phyloP scores from a whole-genome alignment of 805 yeast genomes.

The Candida khao-thaluensis region DNA sequence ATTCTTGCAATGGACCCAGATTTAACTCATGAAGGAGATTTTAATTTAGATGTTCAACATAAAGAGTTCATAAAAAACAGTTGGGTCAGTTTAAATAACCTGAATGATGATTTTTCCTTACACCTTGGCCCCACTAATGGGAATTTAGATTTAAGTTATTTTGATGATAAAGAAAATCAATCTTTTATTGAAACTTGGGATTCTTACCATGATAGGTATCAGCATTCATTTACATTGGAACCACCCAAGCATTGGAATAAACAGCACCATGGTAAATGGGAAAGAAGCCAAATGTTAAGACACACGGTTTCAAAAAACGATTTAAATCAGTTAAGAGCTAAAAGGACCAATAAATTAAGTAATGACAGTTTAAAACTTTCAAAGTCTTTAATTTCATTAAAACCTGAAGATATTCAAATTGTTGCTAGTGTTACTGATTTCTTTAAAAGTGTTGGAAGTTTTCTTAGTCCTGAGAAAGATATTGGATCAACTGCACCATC shows the following conservation, averaged over 20 bases:
- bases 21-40: background rate
- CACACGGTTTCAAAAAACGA: conserved; percentile 16
- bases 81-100: background rate
- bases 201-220: conserved; percentile 6
- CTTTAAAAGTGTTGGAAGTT: conserved; percentile 10
- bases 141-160: conserved; percentile 1
- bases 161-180: conserved; percentile 3
- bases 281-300: conserved; percentile 20
- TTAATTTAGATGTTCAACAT: background rate
- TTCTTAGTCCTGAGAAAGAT: conserved; percentile 3
- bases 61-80: background rate
- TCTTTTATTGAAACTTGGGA: background rate
- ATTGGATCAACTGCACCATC: background rate
- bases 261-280: conserved; percentile 18
- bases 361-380: background rate
- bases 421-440: conserved; percentile 9
- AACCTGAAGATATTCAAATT: background rate
- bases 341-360: conserved; percentile 9
- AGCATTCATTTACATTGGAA: conserved; percentile 14
- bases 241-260: conserved; percentile 18
- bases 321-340: conserved; percentile 9
- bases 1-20: background rate
- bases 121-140: conserved; percentile 3
- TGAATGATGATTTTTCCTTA: background rate
- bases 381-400: background rate